These are phyloP conservation scores for Vanderwaltozyma tropicalis DNA, from an alignment of 805 yeast species.

Conservation along the genomic window DNA sequence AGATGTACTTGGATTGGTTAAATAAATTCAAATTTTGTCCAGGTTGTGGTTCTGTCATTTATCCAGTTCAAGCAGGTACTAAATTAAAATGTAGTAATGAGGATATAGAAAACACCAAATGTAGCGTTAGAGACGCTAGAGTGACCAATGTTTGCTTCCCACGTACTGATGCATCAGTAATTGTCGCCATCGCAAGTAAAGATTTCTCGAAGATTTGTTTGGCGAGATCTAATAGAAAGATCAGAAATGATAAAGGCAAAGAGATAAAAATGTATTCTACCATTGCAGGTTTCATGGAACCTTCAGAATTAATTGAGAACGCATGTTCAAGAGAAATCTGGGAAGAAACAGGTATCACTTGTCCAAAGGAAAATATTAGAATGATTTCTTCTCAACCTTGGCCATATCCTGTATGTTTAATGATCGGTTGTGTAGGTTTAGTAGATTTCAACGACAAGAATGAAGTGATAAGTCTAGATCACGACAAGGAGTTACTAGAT, in stretches of 20 bases:
- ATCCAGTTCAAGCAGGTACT: conserved; percentile 61
- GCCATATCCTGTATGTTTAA: conserved; percentile 91
- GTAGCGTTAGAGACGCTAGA: conserved; percentile 31
- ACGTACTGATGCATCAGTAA: conserved; percentile 81
- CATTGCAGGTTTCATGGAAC: conserved; percentile 94
- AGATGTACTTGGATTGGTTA: conserved; percentile 81
- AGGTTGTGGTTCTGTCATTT: conserved; percentile 64
- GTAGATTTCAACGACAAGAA: conserved; percentile 62
- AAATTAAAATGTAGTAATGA: conserved; percentile 39
- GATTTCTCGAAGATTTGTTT: conserved; percentile 54
- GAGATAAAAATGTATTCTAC: conserved; percentile 55
- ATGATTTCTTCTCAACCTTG: conserved; percentile 82
- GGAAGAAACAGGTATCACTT: conserved; percentile 88
- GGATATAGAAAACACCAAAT: conserved; percentile 8
- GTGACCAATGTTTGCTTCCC: conserved; percentile 83
- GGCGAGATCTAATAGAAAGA: conserved; percentile 53
- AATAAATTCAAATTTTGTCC: conserved; percentile 67
- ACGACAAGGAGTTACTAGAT: conserved; percentile 78
- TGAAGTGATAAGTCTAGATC: conserved; percentile 58
- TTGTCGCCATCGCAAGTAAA: conserved; percentile 62
- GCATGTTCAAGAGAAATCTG: conserved; percentile 84
- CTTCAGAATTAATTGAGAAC: conserved; percentile 82
- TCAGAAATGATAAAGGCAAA: conserved; percentile 28
- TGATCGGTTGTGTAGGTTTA: conserved; percentile 83
- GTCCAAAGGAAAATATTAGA: conserved; percentile 39